Evolutionary conservation across 2,329 filamentous ascomycete genomes (phyloP).

Genomic region (Emericellopsis atlantica): DNA sequence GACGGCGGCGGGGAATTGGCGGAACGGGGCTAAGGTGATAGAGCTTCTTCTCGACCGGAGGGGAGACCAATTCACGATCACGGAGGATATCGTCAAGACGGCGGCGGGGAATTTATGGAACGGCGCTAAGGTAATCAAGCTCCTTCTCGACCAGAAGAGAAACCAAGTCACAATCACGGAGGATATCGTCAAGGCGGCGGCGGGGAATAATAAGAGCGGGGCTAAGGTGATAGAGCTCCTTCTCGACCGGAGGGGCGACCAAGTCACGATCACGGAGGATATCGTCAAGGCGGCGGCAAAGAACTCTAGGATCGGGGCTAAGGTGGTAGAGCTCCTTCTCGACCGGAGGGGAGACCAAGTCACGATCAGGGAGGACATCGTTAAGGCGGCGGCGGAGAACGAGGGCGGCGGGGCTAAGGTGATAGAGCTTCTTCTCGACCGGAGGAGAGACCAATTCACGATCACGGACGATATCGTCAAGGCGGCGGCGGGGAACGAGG

Average conservation of each 20-base stretch:
- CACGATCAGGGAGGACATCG: no score
- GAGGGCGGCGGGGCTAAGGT: background rate
- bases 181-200: slow-evolving; percentile 3
- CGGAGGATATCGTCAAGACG: no score
- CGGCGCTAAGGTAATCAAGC: no score
- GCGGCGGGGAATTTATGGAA: no score
- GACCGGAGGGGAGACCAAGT: no score
- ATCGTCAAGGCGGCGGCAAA: background rate
- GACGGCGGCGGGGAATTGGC: background rate
- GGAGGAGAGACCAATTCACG: background rate
- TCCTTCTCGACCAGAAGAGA: no score
- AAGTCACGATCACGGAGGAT: slow-evolving; percentile 5
- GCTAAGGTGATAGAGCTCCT: slow-evolving; percentile 4
- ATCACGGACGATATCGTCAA: no score
- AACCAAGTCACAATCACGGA: slow-evolving; percentile 4
- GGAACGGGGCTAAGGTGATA: background rate
- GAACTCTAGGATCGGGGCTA: no score
- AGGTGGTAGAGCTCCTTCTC: background rate
- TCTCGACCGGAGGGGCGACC: slow-evolving; percentile 3
- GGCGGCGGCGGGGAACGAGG: no score
- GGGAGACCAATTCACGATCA: no score
- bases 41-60: background rate
- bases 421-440: background rate
- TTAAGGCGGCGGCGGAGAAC: no score
- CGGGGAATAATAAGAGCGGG: background rate